phyloP scores from a whole-genome alignment of 2,329 filamentous ascomycete species.

The Nemania sp. region DNA sequence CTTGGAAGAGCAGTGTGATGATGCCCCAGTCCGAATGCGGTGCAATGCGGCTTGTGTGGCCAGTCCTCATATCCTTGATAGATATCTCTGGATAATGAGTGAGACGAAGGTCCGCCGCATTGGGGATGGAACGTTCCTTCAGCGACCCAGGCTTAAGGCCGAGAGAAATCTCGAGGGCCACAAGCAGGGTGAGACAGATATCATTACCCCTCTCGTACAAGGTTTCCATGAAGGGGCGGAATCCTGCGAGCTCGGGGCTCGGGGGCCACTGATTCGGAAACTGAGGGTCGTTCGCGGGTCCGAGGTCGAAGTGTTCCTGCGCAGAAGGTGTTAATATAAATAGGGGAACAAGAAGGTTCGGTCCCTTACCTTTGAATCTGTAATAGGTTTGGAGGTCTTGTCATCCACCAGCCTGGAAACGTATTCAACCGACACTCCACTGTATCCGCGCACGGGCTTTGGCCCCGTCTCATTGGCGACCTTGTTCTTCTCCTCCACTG shows the following conservation, averaged over 20 bases:
- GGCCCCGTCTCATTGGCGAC: constrained; percentile 12
- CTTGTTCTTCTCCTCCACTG: constrained; percentile 6
- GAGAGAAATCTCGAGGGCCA: constrained; percentile 15
- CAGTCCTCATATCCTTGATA: constrained; percentile 5
- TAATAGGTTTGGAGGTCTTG: constrained; percentile 15
- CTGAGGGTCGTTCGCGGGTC: constrained; percentile 3
- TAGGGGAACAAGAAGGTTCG: background rate
- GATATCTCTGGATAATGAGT: constrained; percentile 20
- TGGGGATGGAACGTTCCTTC: constrained; percentile 10
- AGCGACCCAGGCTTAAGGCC: constrained; percentile 7
- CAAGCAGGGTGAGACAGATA: constrained; percentile 3
- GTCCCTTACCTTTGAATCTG: constrained; percentile 7
- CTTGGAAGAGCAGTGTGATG: constrained; percentile 44
- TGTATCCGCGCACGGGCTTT: constrained; percentile 17
- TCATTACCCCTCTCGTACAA: background rate
- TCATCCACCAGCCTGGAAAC: constrained; percentile 16
- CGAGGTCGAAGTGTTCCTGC: constrained; percentile 21
- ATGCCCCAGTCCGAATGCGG: constrained; percentile 31
- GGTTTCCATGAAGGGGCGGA: constrained; percentile 16
- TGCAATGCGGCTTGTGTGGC: constrained; percentile 19
- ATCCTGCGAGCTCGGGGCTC: constrained; percentile 8
- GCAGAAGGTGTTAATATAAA: background rate
- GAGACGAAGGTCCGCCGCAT: constrained; percentile 20
- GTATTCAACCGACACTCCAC: constrained; percentile 12
- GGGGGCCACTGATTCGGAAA: constrained; percentile 20